phyloP scores from a whole-genome alignment of 805 yeast genomes.

The Schizosaccharomyces japonicus region DNA sequence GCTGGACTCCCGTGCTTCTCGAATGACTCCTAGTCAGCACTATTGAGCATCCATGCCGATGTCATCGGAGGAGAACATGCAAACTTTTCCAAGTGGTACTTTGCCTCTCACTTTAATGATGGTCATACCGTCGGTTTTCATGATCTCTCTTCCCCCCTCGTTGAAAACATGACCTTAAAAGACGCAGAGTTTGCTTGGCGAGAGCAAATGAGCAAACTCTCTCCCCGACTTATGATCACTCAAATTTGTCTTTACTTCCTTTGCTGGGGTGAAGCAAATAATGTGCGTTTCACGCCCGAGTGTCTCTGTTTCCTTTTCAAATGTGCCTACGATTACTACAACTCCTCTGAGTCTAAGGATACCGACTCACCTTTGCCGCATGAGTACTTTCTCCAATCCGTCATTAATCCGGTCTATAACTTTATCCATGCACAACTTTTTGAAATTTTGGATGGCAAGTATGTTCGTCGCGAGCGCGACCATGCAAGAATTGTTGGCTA shows the following conservation, averaged over 20 bases:
- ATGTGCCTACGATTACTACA: conserved; percentile 74
- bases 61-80: conserved; percentile 80
- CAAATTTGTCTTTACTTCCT: conserved; percentile 40
- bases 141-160: not conserved
- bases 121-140: conserved; percentile 41
- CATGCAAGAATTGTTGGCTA: conserved; percentile 46
- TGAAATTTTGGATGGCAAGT: conserved; percentile 29
- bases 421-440: conserved; percentile 48
- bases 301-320: conserved; percentile 82
- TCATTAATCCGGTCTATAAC: conserved; percentile 68
- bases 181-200: conserved; percentile 74
- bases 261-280: conserved; percentile 63
- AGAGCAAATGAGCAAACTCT: conserved; percentile 29
- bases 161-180: conserved; percentile 25
- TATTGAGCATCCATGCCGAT: conserved; percentile 59
- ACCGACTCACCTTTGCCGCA: conserved; percentile 24
- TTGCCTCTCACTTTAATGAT: conserved; percentile 57
- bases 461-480: conserved; percentile 43
- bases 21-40: conserved; percentile 51
- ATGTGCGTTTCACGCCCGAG: conserved; percentile 79
- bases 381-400: conserved; percentile 68
- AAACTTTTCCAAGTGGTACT: conserved; percentile 78
- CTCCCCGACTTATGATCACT: conserved; percentile 33
- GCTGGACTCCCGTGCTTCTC: conserved; percentile 66
- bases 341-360: conserved; percentile 77